phyloP scores from a whole-genome alignment of 148 eudicot genomes.

The Arctostaphylos glauca region DNA sequence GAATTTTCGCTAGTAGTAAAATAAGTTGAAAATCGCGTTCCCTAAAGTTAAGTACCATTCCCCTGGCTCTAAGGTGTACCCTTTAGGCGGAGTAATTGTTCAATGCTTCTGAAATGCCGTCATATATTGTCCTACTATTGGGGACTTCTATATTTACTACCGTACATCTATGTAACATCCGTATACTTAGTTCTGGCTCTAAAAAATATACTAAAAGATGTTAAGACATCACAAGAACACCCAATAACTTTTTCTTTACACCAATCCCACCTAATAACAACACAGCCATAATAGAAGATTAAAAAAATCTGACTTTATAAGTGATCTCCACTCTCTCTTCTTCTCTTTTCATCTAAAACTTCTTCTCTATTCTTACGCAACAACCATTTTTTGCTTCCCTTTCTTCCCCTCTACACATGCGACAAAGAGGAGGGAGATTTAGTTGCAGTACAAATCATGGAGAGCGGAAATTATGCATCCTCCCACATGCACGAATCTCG shows the following conservation, averaged over 20 bases:
- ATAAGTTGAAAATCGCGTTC: too few relatives aligned
- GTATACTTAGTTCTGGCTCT: too few relatives aligned
- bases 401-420: slow-evolving; percentile 22
- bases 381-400: not conserved
- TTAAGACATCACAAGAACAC: too few relatives aligned
- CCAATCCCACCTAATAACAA: not conserved
- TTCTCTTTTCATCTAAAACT: not conserved
- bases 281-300: not conserved
- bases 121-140: not conserved
- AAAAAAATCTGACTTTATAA: not conserved
- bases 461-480: slow-evolving; percentile 49
- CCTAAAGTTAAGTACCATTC: too few relatives aligned
- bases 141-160: too few relatives aligned
- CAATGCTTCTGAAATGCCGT: not conserved
- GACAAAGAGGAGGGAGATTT: slow-evolving; percentile 20
- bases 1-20: too few relatives aligned
- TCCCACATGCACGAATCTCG: slow-evolving; percentile 43
- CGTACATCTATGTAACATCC: too few relatives aligned
- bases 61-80: not conserved
- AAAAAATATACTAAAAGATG: too few relatives aligned
- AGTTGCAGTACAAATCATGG: slow-evolving; percentile 16
- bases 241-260: not conserved
- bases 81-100: not conserved
- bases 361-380: not conserved
- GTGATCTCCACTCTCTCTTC: not conserved